These are phyloP conservation scores for Penicillium brasilianum DNA, from an alignment of 2,329 filamentous ascomycete species.

Conservation along the genomic window DNA sequence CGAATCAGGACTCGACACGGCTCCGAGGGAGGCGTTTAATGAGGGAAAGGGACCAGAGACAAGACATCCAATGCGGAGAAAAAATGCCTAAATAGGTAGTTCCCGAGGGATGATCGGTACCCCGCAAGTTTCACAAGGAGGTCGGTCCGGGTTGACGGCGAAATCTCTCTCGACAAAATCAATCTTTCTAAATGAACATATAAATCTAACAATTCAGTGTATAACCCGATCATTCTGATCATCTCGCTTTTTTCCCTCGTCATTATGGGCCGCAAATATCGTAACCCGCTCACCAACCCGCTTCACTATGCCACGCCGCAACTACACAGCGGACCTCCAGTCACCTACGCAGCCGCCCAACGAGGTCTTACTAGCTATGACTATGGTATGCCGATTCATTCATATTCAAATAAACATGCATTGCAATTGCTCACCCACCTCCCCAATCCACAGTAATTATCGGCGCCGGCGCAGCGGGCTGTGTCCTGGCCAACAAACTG, in stretches of 20 bases:
- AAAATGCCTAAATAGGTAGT: not conserved
- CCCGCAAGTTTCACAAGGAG: not conserved
- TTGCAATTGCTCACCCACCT: not conserved
- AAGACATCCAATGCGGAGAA: not conserved
- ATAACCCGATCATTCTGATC: not conserved
- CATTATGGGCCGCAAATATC: constrained; percentile 1
- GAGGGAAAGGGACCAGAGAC: not conserved
- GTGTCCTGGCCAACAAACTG: constrained; percentile 28
- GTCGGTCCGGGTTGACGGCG: not conserved
- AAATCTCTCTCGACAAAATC: not conserved
- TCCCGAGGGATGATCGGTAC: not conserved
- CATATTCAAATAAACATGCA: not conserved
- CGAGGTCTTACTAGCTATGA: constrained; percentile 23
- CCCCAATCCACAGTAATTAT: constrained; percentile 21
- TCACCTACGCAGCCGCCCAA: constrained; percentile 16
- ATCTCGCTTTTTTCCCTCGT: not conserved
- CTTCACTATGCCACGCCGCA: constrained; percentile 25
- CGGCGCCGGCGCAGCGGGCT: constrained; percentile 27
- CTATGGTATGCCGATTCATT: constrained; percentile 16
- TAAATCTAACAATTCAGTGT: not conserved
- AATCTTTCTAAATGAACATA: not conserved
- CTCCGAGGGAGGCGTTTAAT: not conserved
- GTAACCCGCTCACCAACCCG: constrained; percentile 19
- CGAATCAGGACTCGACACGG: not conserved
- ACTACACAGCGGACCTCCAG: constrained; percentile 15